Base-by-base conservation (phyloP, 176 grass and related monocot species). In the Musa troglodytarum region DNA sequence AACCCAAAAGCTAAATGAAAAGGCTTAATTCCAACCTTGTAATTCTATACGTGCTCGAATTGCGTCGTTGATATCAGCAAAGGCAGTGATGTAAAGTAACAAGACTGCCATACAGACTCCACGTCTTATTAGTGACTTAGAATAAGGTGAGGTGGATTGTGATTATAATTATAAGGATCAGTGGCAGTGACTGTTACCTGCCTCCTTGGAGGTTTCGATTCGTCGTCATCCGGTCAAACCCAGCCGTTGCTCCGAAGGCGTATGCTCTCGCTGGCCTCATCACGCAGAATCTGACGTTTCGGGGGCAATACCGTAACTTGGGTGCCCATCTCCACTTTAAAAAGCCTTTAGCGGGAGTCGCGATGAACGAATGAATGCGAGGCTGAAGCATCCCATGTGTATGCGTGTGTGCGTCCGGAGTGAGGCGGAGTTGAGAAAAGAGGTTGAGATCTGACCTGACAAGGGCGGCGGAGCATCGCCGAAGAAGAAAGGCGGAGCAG, bases 271-370 rank as follows among this genome's bases (percentile, higher is more conserved):
- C 34, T 5, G 4, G 0, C 34, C 3, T 34, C 29, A 5, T 34
- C 29, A 34, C 3, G 3, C 4, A 43, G 34, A 43, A 43, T 43
- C 34, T 4, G 34, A 43, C 34, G 34, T 10, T 19, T 19, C 8
- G 11, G 11, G 68, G 68, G 68, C 19, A 50, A 2, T 20, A 19
- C 20, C 68, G 68, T 70, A 9, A 51, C 52, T 52, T 1, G 17
- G 2, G 9, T 10, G 34, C 16, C 9, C 17, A 21, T 9, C 68
- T 49, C 68, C 68, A 70, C 68, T 70, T 70, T 70, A 50, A 70
- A 70, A 70, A 19, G 17, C 21, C 68, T 51, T 70, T 70, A 70
- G 68, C 68, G 68, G 68, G 68, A 70, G 68, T 70, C 49, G 68
- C 68, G 68, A 20, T 29, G 65, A 16, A 70, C 4, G 34, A 43